phyloP scores from a whole-genome alignment of 2,329 filamentous ascomycete genomes.

The Biscogniauxia marginata region DNA sequence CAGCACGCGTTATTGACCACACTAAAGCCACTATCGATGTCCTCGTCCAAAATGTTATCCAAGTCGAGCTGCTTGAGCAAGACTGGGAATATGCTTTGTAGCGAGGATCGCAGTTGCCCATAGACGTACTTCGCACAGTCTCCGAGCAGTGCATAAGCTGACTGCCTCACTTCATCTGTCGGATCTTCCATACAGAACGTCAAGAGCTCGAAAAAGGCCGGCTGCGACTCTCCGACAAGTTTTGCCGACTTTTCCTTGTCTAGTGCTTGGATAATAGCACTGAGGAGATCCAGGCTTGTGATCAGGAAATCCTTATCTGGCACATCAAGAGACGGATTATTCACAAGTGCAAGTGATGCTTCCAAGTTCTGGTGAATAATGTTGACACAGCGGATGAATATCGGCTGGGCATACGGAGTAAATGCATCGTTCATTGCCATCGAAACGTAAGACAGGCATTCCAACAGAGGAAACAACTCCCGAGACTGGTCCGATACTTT shows the following conservation, averaged over 20 bases:
- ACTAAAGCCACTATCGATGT: slow-evolving; percentile 80
- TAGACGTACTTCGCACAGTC: slow-evolving; percentile 95
- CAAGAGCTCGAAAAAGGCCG: slow-evolving; percentile 86
- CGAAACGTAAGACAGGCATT: slow-evolving; percentile 92
- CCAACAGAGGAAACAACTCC: slow-evolving; percentile 92
- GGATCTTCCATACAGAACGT: slow-evolving; percentile 89
- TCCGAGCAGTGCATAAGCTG: slow-evolving; percentile 89
- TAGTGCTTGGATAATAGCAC: slow-evolving; percentile 88
- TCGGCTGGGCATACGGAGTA: slow-evolving; percentile 77
- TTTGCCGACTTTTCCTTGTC: slow-evolving; percentile 70
- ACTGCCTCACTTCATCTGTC: slow-evolving; percentile 91
- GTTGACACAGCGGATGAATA: slow-evolving; percentile 84
- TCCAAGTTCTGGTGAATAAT: slow-evolving; percentile 92
- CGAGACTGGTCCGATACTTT: slow-evolving; percentile 83
- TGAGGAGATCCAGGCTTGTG: slow-evolving; percentile 89
- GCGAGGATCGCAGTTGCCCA: slow-evolving; percentile 70
- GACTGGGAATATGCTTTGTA: slow-evolving; percentile 73
- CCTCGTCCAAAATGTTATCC: slow-evolving; percentile 72
- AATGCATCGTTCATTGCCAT: slow-evolving; percentile 81
- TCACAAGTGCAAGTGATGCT: slow-evolving; percentile 68
- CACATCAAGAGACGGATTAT: slow-evolving; percentile 67
- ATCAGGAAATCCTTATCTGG: slow-evolving; percentile 98
- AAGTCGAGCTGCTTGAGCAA: slow-evolving; percentile 87
- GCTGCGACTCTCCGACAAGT: slow-evolving; percentile 72
- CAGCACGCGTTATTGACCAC: slow-evolving; percentile 98